Evolutionary conservation across 1,139 yeast species (phyloP).

Genomic region (Kodamaea arcana): DNA sequence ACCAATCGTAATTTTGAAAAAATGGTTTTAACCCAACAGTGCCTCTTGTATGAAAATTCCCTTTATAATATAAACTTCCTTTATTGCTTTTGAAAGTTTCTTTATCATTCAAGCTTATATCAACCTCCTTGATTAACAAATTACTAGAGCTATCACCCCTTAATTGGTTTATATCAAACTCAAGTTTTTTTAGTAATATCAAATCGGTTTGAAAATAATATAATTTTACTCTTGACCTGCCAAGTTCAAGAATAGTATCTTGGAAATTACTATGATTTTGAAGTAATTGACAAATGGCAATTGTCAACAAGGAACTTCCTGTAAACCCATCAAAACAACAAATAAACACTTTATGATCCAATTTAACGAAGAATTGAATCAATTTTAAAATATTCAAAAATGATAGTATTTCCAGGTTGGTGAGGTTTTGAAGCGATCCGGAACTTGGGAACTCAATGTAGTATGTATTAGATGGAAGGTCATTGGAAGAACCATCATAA

Average conservation of each 20-base stretch:
- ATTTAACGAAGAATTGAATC: slow-evolving; percentile 20
- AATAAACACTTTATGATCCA: slow-evolving; percentile 25
- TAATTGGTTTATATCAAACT: slow-evolving; percentile 24
- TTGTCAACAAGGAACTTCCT: slow-evolving; percentile 30
- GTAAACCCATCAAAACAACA: slow-evolving; percentile 42
- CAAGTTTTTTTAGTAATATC: slow-evolving; percentile 29
- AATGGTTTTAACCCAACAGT: too few relatives aligned
- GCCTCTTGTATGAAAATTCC: slow-evolving; percentile 2
- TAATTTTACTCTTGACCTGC: slow-evolving; percentile 18
- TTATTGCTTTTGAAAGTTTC: too few relatives aligned
- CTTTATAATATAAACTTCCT: slow-evolving; percentile 8
- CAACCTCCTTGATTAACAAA: slow-evolving; percentile 11
- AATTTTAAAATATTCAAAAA: slow-evolving; percentile 31
- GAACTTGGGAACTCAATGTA: slow-evolving; percentile 35
- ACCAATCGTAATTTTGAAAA: slow-evolving; percentile 38
- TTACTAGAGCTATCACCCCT: slow-evolving; percentile 10
- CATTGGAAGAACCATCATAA: too few relatives aligned
- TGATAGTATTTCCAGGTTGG: slow-evolving; percentile 26
- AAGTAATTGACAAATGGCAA: slow-evolving; percentile 15
- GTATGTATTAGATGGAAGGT: slow-evolving; percentile 14
- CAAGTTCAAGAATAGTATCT: slow-evolving; percentile 13
- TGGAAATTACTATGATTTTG: slow-evolving; percentile 16
- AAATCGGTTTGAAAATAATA: slow-evolving; percentile 34
- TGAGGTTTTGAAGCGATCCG: slow-evolving; percentile 21
- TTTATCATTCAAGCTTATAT: too few relatives aligned